A percentile compares a stretch with the other conserved stretches of the same genome.
Conservation (phyloP, 331 rosid species). For the Rosa hybrid region DNA sequence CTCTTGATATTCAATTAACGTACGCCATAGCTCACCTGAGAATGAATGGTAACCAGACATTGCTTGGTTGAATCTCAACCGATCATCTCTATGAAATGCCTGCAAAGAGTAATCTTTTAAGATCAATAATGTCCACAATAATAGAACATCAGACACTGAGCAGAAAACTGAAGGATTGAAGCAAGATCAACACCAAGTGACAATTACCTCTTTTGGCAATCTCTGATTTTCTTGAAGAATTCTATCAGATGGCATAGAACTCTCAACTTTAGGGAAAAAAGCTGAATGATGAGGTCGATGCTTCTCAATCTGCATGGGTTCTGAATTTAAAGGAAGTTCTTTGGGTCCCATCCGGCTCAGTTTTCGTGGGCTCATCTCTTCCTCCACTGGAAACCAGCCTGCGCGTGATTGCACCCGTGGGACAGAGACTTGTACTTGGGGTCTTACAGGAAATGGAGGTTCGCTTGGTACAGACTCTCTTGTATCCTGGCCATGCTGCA, state of each 20-base stretch:
- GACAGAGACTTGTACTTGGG: slow-evolving; percentile 59
- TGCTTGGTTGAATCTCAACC: slow-evolving; percentile 62
- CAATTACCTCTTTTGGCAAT: slow-evolving; percentile 77
- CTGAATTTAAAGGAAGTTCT: slow-evolving; percentile 76
- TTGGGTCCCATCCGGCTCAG: slow-evolving; percentile 52
- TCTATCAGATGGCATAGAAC: slow-evolving; percentile 69
- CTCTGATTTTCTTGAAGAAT: slow-evolving; percentile 71
- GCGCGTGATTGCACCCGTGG: slow-evolving; percentile 62
- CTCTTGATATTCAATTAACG: slow-evolving; percentile 19
- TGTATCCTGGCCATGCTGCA: slow-evolving; percentile 98
- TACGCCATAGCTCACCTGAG: slow-evolving; percentile 59
- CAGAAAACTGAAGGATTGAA: slow-evolving; percentile 21
- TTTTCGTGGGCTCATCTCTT: slow-evolving; percentile 85
- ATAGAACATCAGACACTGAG: slow-evolving; percentile 19
- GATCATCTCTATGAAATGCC: slow-evolving; percentile 90
- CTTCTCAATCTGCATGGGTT: slow-evolving; percentile 69
- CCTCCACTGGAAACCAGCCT: slow-evolving; percentile 86
- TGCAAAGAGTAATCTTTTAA: slow-evolving; percentile 39
- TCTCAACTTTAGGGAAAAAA: slow-evolving; percentile 73
- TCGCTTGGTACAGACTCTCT: slow-evolving; percentile 71
- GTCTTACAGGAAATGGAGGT: slow-evolving; percentile 71
- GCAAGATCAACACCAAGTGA: slow-evolving; percentile 22
- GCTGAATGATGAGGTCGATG: slow-evolving; percentile 67
- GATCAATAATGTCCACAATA: slow-evolving; percentile 14
- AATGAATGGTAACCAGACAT: slow-evolving; percentile 59